Evolutionary conservation across 1,139 yeast genomes (phyloP), one percentile per base, ranked within the genome.

Genomic region (Ashbya aceris): DNA sequence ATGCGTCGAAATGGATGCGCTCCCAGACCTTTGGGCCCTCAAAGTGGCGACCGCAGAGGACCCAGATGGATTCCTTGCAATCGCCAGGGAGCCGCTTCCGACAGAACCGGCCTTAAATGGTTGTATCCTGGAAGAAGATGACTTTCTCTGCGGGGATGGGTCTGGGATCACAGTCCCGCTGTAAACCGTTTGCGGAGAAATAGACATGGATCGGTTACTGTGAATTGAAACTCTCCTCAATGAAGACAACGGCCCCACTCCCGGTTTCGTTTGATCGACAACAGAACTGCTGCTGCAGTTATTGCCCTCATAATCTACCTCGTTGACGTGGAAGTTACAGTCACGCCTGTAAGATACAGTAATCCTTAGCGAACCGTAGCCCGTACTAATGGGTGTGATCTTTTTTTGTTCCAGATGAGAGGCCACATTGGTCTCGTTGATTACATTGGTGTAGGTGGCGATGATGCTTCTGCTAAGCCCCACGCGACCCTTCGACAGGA

Each of bases 321-420:
- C 89, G 48, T 71, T 75, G 13, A 85, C 67, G 33, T 72, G 67
- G 61, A 89, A 91, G 42, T 76, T 73, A 46, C 77, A 71, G 55
- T 85, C 83, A 33, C 69, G 71, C 45, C 98, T 72, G 56, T 83
- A 89, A 5, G 93, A 83, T 1, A 85, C 89, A 0, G 93, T 77
- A 8, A 85, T 72, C 48, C 77, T 71, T 40, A 91, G 62, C 1
- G 80, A 67, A 0, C 98, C 98, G 37, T 76, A 67, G 10, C 83
- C 77, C 0, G 96, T 85, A 44, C 73, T 71, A 2, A 91, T 76
- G 0, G 93, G 84, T 8, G 74, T 71, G 45, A 91, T 75, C 44
- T 70, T 70, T 55, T 75, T 76, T 41, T 77, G 82, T 20, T 71
- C 71, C 47, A 80, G 61, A 54, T 81, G 87, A 8, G 76, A 60